These are phyloP conservation scores for Neurospora hispaniola DNA, from an alignment of 495 filamentous ascomycete species.

Conservation along the genomic window DNA sequence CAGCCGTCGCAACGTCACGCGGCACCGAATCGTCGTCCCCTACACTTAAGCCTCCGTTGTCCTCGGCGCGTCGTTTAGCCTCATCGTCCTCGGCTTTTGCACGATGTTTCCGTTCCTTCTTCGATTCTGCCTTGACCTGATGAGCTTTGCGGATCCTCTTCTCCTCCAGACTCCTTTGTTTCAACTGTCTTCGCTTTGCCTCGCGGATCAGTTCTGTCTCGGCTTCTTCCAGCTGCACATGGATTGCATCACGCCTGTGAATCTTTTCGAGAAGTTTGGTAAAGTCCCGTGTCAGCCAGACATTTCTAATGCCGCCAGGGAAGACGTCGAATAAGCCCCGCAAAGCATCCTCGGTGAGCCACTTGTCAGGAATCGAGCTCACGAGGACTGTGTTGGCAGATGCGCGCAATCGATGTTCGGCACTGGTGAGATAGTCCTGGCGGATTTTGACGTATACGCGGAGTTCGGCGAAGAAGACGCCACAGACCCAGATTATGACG, in stretches of 20 bases:
- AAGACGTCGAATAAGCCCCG: constrained; percentile 90
- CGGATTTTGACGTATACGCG: constrained; percentile 87
- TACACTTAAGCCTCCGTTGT: constrained; percentile 60
- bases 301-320: constrained; percentile 88
- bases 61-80: constrained; percentile 52
- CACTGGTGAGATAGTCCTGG: constrained; percentile 90
- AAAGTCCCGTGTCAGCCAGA: constrained; percentile 92
- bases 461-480: constrained; percentile 78
- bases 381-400: constrained; percentile 94
- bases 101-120: constrained; percentile 38
- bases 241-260: constrained; percentile 59
- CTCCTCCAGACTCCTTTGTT: constrained; percentile 51
- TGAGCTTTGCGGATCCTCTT: constrained; percentile 48
- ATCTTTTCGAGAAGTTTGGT: constrained; percentile 84
- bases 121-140: constrained; percentile 33
- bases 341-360: constrained; percentile 73
- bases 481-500: constrained; percentile 75
- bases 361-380: constrained; percentile 77
- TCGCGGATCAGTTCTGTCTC: constrained; percentile 73
- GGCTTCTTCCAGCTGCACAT: constrained; percentile 62
- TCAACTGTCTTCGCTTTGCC: constrained; percentile 66
- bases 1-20: constrained; percentile 57
- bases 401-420: constrained; percentile 87
- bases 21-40: constrained; percentile 73
- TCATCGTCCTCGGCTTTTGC: constrained; percentile 42